These are phyloP conservation scores for Aspergillus homomorphus DNA, from an alignment of 495 filamentous ascomycete species.

Conservation along the genomic window DNA sequence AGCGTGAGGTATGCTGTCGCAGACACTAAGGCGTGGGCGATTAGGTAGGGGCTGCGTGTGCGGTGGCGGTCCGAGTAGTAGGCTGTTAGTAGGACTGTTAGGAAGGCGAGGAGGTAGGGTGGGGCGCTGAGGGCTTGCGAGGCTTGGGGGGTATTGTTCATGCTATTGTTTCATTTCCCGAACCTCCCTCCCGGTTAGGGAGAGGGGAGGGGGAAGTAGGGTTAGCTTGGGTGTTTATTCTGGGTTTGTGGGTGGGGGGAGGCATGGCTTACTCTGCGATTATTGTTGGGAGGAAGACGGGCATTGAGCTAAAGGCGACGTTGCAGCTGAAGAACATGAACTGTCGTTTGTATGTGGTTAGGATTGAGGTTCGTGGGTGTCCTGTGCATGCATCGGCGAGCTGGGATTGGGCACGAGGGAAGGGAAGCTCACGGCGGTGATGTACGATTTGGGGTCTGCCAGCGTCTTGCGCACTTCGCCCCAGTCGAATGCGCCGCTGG, in stretches of 20 bases:
- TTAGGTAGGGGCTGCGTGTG: conserved; percentile 49
- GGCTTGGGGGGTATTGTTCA: conserved; percentile 45
- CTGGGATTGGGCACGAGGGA: conserved; percentile 4
- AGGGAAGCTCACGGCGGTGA: conserved; percentile 54
- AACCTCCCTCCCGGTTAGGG: too few relatives aligned
- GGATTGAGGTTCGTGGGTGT: not conserved
- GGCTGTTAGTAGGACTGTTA: conserved; percentile 46
- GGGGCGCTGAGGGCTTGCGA: conserved; percentile 57
- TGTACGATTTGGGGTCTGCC: conserved; percentile 62
- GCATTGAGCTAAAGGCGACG: conserved; percentile 57
- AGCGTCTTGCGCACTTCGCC: conserved; percentile 52
- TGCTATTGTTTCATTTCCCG: conserved; percentile 32
- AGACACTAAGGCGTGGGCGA: conserved; percentile 53
- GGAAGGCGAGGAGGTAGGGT: conserved; percentile 54
- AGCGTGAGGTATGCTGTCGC: conserved; percentile 60
- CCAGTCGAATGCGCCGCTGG: conserved; percentile 43
- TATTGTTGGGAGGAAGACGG: conserved; percentile 58
- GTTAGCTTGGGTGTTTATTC: not conserved
- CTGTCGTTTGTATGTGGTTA: conserved; percentile 15
- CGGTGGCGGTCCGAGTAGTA: conserved; percentile 49
- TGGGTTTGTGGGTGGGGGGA: not conserved
- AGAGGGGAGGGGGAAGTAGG: not conserved
- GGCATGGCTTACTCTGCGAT: conserved; percentile 49
- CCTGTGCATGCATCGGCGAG: too few relatives aligned
- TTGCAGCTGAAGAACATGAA: conserved; percentile 60